Evolutionary conservation across 768 basidiomycete genomes (phyloP).

Genomic region (Kwoniella botswanensis): DNA sequence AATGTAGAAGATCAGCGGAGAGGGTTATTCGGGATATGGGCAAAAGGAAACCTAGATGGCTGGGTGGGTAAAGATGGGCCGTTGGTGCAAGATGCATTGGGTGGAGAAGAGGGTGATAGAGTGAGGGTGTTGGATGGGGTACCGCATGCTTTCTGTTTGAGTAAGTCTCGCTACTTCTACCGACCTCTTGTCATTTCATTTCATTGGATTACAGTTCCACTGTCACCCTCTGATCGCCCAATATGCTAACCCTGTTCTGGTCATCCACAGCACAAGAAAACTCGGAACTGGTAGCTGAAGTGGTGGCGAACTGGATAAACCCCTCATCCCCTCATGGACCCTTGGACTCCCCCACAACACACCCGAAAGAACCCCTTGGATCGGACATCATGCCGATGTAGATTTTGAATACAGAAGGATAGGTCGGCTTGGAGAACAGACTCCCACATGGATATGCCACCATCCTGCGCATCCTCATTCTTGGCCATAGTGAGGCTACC

Average conservation of each 20-base stretch:
- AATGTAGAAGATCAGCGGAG: conserved; percentile 48
- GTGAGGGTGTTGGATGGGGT: conserved; percentile 63
- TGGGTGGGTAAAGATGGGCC: conserved; percentile 72
- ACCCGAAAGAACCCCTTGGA: background rate
- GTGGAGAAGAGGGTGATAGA: conserved; percentile 58
- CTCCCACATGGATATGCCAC: too few species aligned
- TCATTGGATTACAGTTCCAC: background rate
- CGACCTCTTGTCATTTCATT: background rate
- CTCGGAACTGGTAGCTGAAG: conserved; percentile 37
- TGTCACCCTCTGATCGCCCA: background rate
- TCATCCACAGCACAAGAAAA: conserved; percentile 23
- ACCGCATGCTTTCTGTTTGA: conserved; percentile 76
- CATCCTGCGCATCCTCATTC: too few species aligned
- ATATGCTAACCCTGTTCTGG: background rate
- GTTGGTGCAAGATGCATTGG: conserved; percentile 61
- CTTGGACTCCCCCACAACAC: background rate
- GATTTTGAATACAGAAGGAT: background rate
- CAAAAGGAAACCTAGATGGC: conserved; percentile 64
- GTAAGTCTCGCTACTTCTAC: conserved; percentile 60
- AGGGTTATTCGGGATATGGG: conserved; percentile 65
- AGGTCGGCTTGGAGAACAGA: too few species aligned
- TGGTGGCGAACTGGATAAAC: conserved; percentile 42
- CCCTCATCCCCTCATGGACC: background rate
- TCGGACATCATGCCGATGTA: conserved; percentile 20
- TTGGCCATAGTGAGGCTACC: too few species aligned